phyloP scores from a whole-genome alignment of 192 early-diverging fungal species.

The Coemansia sp. region DNA sequence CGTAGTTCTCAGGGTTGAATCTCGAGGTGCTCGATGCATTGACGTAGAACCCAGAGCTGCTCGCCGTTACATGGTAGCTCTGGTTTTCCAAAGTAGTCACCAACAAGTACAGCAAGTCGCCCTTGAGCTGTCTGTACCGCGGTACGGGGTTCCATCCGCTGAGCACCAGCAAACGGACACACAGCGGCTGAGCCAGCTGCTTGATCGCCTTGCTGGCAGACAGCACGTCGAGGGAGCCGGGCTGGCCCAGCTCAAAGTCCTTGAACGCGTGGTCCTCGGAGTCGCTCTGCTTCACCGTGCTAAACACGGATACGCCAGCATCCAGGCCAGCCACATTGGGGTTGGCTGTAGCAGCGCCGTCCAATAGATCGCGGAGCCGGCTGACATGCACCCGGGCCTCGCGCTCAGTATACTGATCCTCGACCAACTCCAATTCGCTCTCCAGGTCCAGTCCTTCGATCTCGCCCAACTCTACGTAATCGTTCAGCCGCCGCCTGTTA shows the following conservation, averaged over 20 bases:
- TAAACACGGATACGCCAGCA: conserved; percentile 71
- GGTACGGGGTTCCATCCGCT: conserved; percentile 96
- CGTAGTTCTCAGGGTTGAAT: conserved; percentile 61
- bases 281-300: conserved; percentile 19
- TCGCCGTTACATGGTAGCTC: conserved; percentile 81
- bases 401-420: conserved; percentile 88
- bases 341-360: conserved; percentile 58
- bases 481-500: conserved; percentile 72
- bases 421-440: conserved; percentile 62
- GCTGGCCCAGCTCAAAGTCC: conserved; percentile 8
- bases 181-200: conserved; percentile 57
- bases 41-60: conserved; percentile 84
- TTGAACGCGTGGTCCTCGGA: conserved; percentile 18
- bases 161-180: conserved; percentile 70
- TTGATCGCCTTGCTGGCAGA: conserved; percentile 58
- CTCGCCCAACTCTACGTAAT: conserved; percentile 73
- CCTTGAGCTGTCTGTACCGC: conserved; percentile 66
- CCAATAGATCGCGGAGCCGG: conserved; percentile 84
- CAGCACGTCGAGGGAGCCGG: conserved; percentile 49
- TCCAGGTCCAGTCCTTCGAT: conserved; percentile 64
- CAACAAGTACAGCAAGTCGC: conserved; percentile 89
- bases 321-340: conserved; percentile 61
- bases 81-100: conserved; percentile 85
- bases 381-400: conserved; percentile 89
- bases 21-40: conserved; percentile 72